phyloP scores from a whole-genome alignment of 257 asterid genomes.

The Solanum okadae region DNA sequence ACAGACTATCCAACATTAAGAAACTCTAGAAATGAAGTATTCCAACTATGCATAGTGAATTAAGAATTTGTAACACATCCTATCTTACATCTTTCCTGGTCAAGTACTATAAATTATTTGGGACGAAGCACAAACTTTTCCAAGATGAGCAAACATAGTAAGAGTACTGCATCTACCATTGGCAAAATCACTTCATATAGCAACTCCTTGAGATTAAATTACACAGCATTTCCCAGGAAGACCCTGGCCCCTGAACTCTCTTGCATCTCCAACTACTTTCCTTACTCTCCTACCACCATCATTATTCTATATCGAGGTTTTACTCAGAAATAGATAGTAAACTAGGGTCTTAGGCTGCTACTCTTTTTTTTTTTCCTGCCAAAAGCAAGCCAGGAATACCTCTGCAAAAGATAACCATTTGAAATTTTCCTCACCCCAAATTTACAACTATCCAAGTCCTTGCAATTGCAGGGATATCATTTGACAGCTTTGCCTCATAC shows the following conservation, averaged over 20 bases:
- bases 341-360: neutral
- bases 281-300: neutral
- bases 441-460: neutral
- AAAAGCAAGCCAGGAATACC: neutral
- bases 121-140: neutral
- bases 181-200: neutral
- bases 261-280: neutral
- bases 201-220: neutral
- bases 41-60: neutral
- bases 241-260: neutral
- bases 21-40: neutral
- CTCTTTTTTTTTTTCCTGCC: neutral
- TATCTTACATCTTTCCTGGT: neutral
- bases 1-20: neutral
- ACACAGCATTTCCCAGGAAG: neutral
- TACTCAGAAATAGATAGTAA: neutral
- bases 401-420: neutral
- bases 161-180: neutral
- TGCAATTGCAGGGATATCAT: neutral
- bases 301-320: neutral
- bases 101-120: neutral
- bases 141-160: neutral
- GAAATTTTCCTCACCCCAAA: neutral
- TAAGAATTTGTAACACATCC: neutral
- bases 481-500: neutral